Percentiles rank a stretch among this genome's conserved stretches.
These are phyloP conservation scores for Yamadazyma triangularis DNA, from an alignment of 1,139 yeast species.

Conservation along the genomic window DNA sequence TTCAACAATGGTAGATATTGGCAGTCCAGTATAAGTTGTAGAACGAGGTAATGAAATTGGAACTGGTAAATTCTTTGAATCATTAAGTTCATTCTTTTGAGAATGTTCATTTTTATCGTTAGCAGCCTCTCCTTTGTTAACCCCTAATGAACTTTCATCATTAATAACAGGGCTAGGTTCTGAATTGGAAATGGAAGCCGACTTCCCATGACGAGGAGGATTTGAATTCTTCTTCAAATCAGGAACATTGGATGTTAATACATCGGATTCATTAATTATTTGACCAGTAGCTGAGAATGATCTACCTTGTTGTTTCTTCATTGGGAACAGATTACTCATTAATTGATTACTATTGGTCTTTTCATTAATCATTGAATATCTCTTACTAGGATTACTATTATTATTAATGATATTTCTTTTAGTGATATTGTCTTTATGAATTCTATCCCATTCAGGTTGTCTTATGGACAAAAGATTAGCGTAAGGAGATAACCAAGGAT, in stretches of 20 bases:
- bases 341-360: constrained; percentile 34
- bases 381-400: constrained; percentile 21
- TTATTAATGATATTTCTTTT: constrained; percentile 7
- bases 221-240: constrained; percentile 1
- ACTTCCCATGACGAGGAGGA: constrained; percentile 27
- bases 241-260: constrained; percentile 1
- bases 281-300: constrained; percentile 29
- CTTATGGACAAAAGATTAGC: constrained; percentile 76
- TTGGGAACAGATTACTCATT: constrained; percentile 7
- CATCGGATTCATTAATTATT: constrained; percentile 1
- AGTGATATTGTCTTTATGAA: constrained; percentile 32
- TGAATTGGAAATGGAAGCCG: constrained; percentile 30
- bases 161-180: constrained; percentile 48
- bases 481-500: constrained; percentile 84
- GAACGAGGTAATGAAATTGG: constrained; percentile 1
- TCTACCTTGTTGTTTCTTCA: constrained; percentile 23
- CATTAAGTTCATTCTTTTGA: neutral
- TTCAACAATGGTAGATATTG: constrained; percentile 39
- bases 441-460: constrained; percentile 85
- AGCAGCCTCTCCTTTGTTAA: no score
- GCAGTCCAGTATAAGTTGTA: neutral
- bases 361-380: constrained; percentile 45
- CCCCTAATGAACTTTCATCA: constrained; percentile 1
- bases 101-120: neutral
- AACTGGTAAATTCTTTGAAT: neutral